Evolutionary conservation across 2,329 filamentous ascomycete genomes (phyloP).

Genomic region (Trichoderma sp.): DNA sequence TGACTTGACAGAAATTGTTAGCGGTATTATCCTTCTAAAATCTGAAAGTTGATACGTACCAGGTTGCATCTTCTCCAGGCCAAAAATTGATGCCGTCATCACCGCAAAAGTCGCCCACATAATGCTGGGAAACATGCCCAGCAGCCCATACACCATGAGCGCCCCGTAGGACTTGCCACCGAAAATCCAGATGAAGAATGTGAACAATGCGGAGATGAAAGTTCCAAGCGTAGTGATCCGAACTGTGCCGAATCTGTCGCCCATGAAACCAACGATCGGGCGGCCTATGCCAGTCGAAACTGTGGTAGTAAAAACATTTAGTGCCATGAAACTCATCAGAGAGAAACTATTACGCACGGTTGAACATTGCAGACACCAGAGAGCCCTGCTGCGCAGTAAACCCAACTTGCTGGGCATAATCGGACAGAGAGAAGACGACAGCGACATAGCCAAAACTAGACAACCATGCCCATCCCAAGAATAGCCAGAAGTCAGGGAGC

Average conservation of each 20-base stretch:
- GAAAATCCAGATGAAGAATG: slow-evolving; percentile 21
- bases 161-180: slow-evolving; percentile 13
- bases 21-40: not conserved
- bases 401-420: slow-evolving; percentile 71
- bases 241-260: slow-evolving; percentile 13
- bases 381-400: slow-evolving; percentile 69
- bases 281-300: slow-evolving; percentile 21
- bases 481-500: slow-evolving; percentile 64
- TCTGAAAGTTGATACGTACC: not conserved
- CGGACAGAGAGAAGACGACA: slow-evolving; percentile 73
- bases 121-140: slow-evolving; percentile 17
- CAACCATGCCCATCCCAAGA: slow-evolving; percentile 70
- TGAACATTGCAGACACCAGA: slow-evolving; percentile 73
- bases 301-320: not conserved
- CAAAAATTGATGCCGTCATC: not conserved
- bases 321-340: not conserved
- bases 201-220: slow-evolving; percentile 6
- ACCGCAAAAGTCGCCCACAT: slow-evolving; percentile 11
- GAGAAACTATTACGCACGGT: slow-evolving; percentile 40
- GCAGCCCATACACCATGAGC: slow-evolving; percentile 2
- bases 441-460: slow-evolving; percentile 75
- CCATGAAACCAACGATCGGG: slow-evolving; percentile 8
- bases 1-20: not conserved
- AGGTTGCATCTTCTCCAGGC: not conserved
- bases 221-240: not conserved